Evolutionary conservation across 192 early-diverging fungal genomes (phyloP).

Genomic region (Funneliformis geosporum): DNA sequence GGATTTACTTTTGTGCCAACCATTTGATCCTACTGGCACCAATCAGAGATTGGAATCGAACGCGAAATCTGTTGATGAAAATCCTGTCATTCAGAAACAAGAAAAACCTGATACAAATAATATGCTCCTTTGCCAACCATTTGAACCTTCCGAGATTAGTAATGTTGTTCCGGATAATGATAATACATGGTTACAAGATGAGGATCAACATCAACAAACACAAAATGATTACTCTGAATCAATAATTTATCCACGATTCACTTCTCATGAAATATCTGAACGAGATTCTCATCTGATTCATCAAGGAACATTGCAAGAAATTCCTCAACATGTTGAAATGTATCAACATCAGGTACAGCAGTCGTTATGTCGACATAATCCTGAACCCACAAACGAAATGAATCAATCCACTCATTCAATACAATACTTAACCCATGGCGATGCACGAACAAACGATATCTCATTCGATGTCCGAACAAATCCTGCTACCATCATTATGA

Average conservation of each 20-base stretch:
- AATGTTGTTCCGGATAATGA: neutral
- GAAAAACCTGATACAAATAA: neutral
- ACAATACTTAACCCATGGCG: no score
- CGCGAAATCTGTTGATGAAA: neutral
- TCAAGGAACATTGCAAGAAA: neutral
- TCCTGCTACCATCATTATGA: no score
- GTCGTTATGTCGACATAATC: no score
- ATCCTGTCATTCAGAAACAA: neutral
- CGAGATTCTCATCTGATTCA: neutral
- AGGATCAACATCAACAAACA: neutral
- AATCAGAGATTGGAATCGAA: neutral
- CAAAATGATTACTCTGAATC: neutral
- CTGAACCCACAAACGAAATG: neutral
- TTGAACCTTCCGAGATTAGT: neutral
- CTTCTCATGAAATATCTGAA: neutral
- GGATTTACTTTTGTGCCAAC: neutral
- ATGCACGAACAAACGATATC: no score
- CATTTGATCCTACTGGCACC: neutral
- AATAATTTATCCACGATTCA: neutral
- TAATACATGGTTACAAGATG: slow-evolving; percentile 5
- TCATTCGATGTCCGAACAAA: no score
- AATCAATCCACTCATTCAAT: neutral
- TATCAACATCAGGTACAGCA: neutral
- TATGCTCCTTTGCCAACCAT: slow-evolving; percentile 2
- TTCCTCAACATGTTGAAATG: neutral